Conservation (phyloP, 2,329 filamentous ascomycete genomes). For the Calycina marina region DNA sequence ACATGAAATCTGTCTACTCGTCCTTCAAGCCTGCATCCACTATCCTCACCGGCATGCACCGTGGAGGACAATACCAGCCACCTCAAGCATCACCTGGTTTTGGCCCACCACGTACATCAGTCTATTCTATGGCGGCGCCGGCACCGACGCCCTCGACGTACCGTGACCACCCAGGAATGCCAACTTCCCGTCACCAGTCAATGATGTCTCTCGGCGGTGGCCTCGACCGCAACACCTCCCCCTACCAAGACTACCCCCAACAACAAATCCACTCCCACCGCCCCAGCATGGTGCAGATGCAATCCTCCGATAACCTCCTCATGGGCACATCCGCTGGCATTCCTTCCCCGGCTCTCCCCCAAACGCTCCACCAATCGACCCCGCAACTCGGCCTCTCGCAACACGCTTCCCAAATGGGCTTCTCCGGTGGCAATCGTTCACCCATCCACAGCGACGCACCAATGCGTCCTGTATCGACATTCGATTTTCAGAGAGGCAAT, state of each 20-base stretch:
- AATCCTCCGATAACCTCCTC: conserved; percentile 22
- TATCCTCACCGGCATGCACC: conserved; percentile 70
- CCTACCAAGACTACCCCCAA: conserved; percentile 41
- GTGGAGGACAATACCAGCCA: conserved; percentile 57
- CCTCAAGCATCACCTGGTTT: conserved; percentile 67
- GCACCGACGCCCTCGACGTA: conserved; percentile 30
- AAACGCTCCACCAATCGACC: conserved; percentile 1
- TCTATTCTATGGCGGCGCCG: conserved; percentile 22
- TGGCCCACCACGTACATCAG: conserved; percentile 25
- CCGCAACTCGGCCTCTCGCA: not conserved
- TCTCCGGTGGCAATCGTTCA: conserved; percentile 32
- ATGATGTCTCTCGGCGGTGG: conserved; percentile 47
- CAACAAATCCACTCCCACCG: conserved; percentile 23
- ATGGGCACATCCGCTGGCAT: conserved; percentile 23
- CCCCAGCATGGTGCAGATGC: conserved; percentile 49
- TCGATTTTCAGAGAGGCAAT: conserved; percentile 44
- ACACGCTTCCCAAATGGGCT: conserved; percentile 11
- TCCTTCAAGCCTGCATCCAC: conserved; percentile 78
- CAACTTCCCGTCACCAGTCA: conserved; percentile 48
- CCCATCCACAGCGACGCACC: conserved; percentile 27
- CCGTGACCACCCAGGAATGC: conserved; percentile 27
- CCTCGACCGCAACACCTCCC: conserved; percentile 36
- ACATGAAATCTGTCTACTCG: conserved; percentile 93
- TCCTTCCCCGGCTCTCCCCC: conserved; percentile 25
- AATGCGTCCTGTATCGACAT: conserved; percentile 35